phyloP scores from a whole-genome alignment of 345 rosid species.

The Excoecaria agallocha region DNA sequence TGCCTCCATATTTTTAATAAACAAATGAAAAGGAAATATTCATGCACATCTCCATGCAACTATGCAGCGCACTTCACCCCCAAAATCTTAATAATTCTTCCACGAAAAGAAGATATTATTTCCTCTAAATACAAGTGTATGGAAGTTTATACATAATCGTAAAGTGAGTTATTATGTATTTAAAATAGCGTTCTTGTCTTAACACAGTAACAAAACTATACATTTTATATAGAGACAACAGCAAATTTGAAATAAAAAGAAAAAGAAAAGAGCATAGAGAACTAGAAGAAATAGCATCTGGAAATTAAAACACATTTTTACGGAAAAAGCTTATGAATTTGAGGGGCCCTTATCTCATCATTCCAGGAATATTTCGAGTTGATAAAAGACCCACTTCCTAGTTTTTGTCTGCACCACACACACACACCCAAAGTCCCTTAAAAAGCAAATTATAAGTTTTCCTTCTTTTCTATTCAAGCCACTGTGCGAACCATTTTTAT shows the following conservation, averaged over 20 bases:
- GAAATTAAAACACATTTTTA: slow-evolving; percentile 10
- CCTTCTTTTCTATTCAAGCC: slow-evolving; percentile 1
- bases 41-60: slow-evolving; percentile 51
- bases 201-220: background rate
- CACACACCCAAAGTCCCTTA: background rate
- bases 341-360: slow-evolving; percentile 34
- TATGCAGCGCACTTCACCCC: background rate
- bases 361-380: slow-evolving; percentile 40
- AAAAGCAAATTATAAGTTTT: slow-evolving; percentile 13
- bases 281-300: too few species aligned
- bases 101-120: too few species aligned
- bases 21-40: background rate
- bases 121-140: too few species aligned
- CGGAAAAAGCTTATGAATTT: slow-evolving; percentile 1
- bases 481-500: too few species aligned
- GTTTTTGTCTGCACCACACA: slow-evolving; percentile 39
- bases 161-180: too few species aligned
- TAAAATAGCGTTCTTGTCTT: too few species aligned
- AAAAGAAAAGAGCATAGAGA: background rate
- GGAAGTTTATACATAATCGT: too few species aligned
- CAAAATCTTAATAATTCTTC: too few species aligned
- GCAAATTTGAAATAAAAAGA: background rate
- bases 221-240: too few species aligned
- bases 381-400: slow-evolving; percentile 33
- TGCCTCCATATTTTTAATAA: slow-evolving; percentile 30